These are phyloP conservation scores for Fusarium graminum DNA, from an alignment of 2,329 filamentous ascomycete genomes.

Conservation along the genomic window DNA sequence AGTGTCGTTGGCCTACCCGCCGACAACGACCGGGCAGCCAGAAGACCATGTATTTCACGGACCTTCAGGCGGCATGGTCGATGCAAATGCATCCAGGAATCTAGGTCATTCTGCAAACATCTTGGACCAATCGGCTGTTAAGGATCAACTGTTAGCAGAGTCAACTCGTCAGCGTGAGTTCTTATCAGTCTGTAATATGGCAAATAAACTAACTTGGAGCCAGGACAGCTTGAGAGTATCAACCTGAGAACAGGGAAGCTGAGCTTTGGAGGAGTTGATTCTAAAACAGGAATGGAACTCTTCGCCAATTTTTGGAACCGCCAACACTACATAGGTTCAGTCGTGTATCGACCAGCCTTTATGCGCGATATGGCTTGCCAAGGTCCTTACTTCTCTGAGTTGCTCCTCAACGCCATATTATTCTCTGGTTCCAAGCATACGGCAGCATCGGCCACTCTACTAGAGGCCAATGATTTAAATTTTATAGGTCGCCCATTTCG, in stretches of 20 bases:
- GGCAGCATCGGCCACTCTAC: not conserved
- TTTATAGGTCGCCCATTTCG: slow-evolving; percentile 12
- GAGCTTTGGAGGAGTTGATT: slow-evolving; percentile 45
- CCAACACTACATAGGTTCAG: slow-evolving; percentile 59
- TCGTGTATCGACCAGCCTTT: slow-evolving; percentile 66
- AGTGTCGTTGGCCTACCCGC: not conserved
- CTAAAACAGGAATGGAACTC: slow-evolving; percentile 64
- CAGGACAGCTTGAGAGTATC: slow-evolving; percentile 18
- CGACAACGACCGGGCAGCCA: not conserved
- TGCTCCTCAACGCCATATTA: slow-evolving; percentile 68
- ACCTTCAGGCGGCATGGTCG: slow-evolving; percentile 38
- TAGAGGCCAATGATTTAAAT: not conserved
- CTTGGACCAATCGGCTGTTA: not conserved
- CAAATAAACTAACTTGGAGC: slow-evolving; percentile 22
- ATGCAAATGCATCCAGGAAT: not conserved
- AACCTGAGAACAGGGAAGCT: slow-evolving; percentile 15
- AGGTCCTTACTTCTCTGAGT: slow-evolving; percentile 69
- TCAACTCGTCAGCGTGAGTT: slow-evolving; percentile 35
- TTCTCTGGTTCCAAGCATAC: slow-evolving; percentile 50
- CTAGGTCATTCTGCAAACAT: fast-evolving
- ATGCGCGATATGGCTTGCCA: slow-evolving; percentile 66
- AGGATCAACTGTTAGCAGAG: slow-evolving; percentile 36
- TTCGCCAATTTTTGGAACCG: slow-evolving; percentile 66
- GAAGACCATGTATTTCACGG: slow-evolving; percentile 46
- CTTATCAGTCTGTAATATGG: fast-evolving